Base-by-base conservation (phyloP, 2,329 filamentous ascomycete species). In the Lasiodiplodia gonubiensis region DNA sequence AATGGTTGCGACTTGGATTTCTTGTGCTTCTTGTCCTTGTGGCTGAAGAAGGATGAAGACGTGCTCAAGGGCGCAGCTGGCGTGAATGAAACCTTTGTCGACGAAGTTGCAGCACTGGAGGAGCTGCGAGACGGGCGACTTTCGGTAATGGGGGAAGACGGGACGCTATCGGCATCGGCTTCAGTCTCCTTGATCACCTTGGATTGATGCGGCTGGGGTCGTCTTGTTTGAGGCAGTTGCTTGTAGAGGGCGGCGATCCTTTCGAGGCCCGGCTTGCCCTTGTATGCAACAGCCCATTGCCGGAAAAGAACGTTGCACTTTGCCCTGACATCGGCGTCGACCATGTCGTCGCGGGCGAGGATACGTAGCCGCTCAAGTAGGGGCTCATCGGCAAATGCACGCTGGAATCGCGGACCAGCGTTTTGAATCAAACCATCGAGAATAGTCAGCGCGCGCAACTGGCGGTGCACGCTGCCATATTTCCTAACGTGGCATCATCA, bases 341-440 rank as follows among this genome's bases (percentile, higher is more conserved):
- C 94, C 69, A 95, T 85, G 21, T 92, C 86, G 64, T 95, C 94
- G 21, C 92, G 93, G 39, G 92, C 93, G 71, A 94, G 91, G 39
- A 98, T 90, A 25, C 95, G 89, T 64, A 99, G 85, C 27, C 95
- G 91, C 80, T 99, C 95, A 2, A 99, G 87, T 48, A 99, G 84
- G 35, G 94, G 92, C 76, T 97, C 94, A 74, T 99, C 94, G 11
- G 90, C 92, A 77, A 98, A 97, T 18, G 88, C 87, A 59, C 92
- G 89, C 79, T 97, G 92, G 76, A 98, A 97, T 14, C 90, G 88
- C 14, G 90, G 85, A 1, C 94, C 94, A 2, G 93, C 94, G 81
- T 99, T 99, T 76, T 97, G 92, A 69, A 99, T 95, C 48, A 99
- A 85, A 51, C 92, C 94, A 77, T 99, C 95, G 2, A 99, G 86